These are phyloP conservation scores for Penicillium sp. DNA, from an alignment of 2,329 filamentous ascomycete genomes.

Conservation along the genomic window DNA sequence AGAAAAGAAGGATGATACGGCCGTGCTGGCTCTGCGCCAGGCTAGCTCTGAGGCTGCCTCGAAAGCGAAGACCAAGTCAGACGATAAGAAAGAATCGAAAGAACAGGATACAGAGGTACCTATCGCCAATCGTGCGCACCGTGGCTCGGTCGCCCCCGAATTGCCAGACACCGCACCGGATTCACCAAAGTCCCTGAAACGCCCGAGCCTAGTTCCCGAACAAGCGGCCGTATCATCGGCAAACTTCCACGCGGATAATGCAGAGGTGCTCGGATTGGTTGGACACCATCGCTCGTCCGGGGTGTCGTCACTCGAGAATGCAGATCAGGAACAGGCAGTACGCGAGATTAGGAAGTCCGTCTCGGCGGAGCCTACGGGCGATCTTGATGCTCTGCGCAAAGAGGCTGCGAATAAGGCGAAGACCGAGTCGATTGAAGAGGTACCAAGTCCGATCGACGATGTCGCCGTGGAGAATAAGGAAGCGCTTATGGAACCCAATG, in stretches of 20 bases:
- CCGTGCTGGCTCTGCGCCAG: conserved; percentile 38
- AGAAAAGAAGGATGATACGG: conserved; percentile 30
- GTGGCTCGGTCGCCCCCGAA: conserved; percentile 28
- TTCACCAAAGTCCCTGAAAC: conserved; percentile 15
- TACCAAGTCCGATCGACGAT: background rate
- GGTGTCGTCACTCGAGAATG: conserved; percentile 27
- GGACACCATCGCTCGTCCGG: conserved; percentile 34
- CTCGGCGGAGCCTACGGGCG: conserved; percentile 20
- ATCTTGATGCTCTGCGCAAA: conserved; percentile 25
- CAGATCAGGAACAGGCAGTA: conserved; percentile 30
- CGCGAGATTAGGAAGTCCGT: conserved; percentile 34
- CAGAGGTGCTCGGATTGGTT: conserved; percentile 30
- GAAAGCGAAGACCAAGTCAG: conserved; percentile 27
- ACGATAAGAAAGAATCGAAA: conserved; percentile 14
- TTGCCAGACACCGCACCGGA: conserved; percentile 19
- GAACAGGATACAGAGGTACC: conserved; percentile 12
- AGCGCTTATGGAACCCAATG: conserved; percentile 5
- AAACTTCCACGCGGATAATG: conserved; percentile 33
- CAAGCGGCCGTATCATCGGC: conserved; percentile 32
- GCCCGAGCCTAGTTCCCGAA: conserved; percentile 30
- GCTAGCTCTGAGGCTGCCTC: conserved; percentile 36
- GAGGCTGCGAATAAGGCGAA: conserved; percentile 21
- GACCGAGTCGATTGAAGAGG: conserved; percentile 23
- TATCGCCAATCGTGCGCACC: conserved; percentile 12
- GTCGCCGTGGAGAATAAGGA: conserved; percentile 2